Evolutionary conservation across 1,284 basidiomycete genomes (phyloP).

Genomic region (Pseudozyma sp.): DNA sequence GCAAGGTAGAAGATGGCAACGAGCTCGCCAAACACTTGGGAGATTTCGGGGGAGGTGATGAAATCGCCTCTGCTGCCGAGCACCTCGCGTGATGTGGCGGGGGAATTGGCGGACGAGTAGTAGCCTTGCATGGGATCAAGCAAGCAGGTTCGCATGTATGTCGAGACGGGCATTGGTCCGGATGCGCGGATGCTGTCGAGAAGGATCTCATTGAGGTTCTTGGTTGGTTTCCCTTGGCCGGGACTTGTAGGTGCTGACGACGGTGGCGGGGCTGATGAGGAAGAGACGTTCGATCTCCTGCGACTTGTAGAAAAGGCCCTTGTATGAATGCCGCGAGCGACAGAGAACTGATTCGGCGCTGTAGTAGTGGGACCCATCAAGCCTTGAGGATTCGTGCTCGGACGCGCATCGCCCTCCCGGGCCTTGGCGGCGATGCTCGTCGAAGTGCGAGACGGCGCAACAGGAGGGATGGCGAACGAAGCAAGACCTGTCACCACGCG

Average conservation of each 20-base stretch:
- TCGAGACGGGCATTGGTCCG: slow-evolving; percentile 65
- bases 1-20: slow-evolving; percentile 78
- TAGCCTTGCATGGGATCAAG: slow-evolving; percentile 67
- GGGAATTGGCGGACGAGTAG: slow-evolving; percentile 55
- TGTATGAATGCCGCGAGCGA: slow-evolving; percentile 28
- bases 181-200: slow-evolving; percentile 45
- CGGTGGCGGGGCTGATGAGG: not conserved
- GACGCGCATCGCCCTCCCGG: slow-evolving; percentile 12
- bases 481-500: slow-evolving; percentile 34
- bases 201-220: slow-evolving; percentile 39
- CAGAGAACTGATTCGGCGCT: slow-evolving; percentile 14
- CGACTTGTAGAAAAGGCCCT: slow-evolving; percentile 14
- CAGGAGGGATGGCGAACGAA: slow-evolving; percentile 35
- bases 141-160: slow-evolving; percentile 66
- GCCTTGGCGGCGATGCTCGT: slow-evolving; percentile 6
- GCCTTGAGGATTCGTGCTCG: slow-evolving; percentile 17
- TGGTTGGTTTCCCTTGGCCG: slow-evolving; percentile 18
- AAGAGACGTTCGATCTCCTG: not conserved
- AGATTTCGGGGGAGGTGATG: slow-evolving; percentile 95
- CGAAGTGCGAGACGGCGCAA: not conserved
- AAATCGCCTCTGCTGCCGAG: slow-evolving; percentile 93
- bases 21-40: slow-evolving; percentile 91
- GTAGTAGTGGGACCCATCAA: slow-evolving; percentile 28
- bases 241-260: not conserved
- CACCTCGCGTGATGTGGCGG: slow-evolving; percentile 71